A percentile compares a stretch with the other conserved stretches of the same genome.
Conservation (phyloP, 306 rosid species). For the Notholithocarpus densiflorus region DNA sequence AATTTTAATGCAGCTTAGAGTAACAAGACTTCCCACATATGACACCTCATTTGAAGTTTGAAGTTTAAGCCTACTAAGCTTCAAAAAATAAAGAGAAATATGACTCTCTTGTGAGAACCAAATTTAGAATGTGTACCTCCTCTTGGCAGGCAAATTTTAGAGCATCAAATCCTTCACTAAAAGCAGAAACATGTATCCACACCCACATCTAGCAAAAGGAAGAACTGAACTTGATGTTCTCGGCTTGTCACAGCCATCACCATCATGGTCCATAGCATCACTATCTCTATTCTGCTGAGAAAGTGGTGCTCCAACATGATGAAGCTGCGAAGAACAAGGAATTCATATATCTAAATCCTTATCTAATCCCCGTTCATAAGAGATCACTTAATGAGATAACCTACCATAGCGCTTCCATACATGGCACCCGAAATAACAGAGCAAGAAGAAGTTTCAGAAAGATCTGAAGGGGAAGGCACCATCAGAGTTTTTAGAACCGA, state of each 20-base stretch:
- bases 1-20: neutral
- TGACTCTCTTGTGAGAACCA: no score
- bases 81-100: no score
- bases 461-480: constrained; percentile 41
- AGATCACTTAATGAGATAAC: constrained; percentile 21
- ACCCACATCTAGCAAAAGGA: no score
- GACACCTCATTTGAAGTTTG: neutral
- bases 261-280: constrained; percentile 10
- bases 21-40: neutral
- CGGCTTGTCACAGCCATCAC: constrained; percentile 17
- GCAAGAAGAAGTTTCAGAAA: constrained; percentile 23
- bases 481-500: constrained; percentile 57
- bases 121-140: no score
- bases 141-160: no score
- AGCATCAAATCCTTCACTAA: no score
- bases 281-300: constrained; percentile 29
- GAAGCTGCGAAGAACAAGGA: constrained; percentile 50
- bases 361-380: constrained; percentile 1
- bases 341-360: neutral
- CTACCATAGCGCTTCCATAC: constrained; percentile 70
- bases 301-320: constrained; percentile 49
- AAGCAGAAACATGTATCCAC: no score
- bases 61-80: no score
- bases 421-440: constrained; percentile 49
- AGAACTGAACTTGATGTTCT: neutral